Evolutionary conservation across 1,284 basidiomycete genomes (phyloP), one percentile per base, ranked within the genome.

Genomic region (Ganoderma multipileum): DNA sequence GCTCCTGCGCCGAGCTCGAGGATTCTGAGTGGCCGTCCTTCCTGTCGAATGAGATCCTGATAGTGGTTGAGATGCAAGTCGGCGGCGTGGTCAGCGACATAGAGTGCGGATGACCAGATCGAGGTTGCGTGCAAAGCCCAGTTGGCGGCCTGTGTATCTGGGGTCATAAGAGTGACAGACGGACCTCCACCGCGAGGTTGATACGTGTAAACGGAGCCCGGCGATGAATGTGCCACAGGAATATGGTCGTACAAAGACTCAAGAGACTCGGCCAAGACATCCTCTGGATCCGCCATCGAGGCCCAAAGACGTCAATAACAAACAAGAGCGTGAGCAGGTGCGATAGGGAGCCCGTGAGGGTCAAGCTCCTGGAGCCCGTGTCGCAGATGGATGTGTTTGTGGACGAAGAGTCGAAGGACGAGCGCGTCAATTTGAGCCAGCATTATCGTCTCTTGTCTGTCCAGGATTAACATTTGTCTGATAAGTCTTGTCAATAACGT

Each of bases 91-190:
- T 92, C 86, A 61, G 88, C 89, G 54, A 92, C 77, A 79, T 87
- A 91, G 63, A 87, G 78, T 2, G 91, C 86, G 4, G 91, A 84
- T 5, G 84, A 80, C 92, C 91, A 94, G 74, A 94, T 87, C 20
- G 90, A 89, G 7, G 90, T 89, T 0, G 91, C 92, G 70, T 94
- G 91, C 4, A 94, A 78, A 6, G 85, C 82, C 91, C 91, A 93
- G 73, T 94, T 92, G 12, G 84, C 82, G 12, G 89, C 80, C 14
- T 85, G 80, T 4, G 91, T 90, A 74, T 92, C 89, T 18, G 92
- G 91, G 2, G 86, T 89, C 30, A 76, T 76, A 59, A 93, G 79
- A 3, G 77, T 77, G 6, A 85, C 77, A 0, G 70, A 70, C 38
- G 70, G 70, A 68, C 77, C 36, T 6, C 42, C 36, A 36, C 64